These are phyloP conservation scores for Salix purpurea DNA, from an alignment of 345 rosid species.

Conservation along the genomic window DNA sequence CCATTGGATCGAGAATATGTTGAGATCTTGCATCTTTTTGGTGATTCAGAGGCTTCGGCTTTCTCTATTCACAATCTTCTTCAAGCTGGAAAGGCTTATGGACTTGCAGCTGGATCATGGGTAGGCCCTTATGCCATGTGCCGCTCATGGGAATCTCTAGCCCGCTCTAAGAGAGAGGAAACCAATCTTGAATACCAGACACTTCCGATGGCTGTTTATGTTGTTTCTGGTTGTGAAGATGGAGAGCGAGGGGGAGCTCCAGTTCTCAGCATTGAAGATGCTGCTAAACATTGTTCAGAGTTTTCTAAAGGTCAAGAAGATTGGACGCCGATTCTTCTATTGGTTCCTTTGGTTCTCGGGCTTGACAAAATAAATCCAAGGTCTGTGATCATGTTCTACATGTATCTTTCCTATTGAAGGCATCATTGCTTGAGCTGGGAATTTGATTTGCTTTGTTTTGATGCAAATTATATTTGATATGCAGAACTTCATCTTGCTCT, in stretches of 20 bases:
- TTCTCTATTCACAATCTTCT: constrained; percentile 91
- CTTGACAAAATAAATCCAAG: constrained; percentile 85
- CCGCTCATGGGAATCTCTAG: constrained; percentile 78
- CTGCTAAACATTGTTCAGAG: constrained; percentile 54
- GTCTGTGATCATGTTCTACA: constrained; percentile 32
- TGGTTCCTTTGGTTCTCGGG: constrained; percentile 97
- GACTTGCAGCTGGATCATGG: constrained; percentile 99
- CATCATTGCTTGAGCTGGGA: not conserved
- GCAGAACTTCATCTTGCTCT: not conserved
- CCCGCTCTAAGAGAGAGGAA: constrained; percentile 46
- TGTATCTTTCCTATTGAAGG: not conserved
- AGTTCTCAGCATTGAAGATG: constrained; percentile 79
- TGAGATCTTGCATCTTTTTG: constrained; percentile 69
- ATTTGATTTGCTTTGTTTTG: not conserved
- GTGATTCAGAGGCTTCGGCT: constrained; percentile 60
- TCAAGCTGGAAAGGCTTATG: constrained; percentile 64
- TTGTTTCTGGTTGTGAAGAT: constrained; percentile 91
- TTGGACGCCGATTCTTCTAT: constrained; percentile 78
- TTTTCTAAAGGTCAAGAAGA: constrained; percentile 56
- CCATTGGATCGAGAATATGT: constrained; percentile 57
- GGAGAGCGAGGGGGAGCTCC: constrained; percentile 99
- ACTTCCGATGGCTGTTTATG: constrained; percentile 82
- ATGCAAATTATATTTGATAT: not conserved
- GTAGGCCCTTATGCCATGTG: constrained; percentile 95
- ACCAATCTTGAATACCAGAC: constrained; percentile 24